Percentiles rank a stretch among this genome's conserved stretches.
Evolutionary conservation across 2,329 filamentous ascomycete genomes (phyloP).

Genomic region (Alternaria infectoria): DNA sequence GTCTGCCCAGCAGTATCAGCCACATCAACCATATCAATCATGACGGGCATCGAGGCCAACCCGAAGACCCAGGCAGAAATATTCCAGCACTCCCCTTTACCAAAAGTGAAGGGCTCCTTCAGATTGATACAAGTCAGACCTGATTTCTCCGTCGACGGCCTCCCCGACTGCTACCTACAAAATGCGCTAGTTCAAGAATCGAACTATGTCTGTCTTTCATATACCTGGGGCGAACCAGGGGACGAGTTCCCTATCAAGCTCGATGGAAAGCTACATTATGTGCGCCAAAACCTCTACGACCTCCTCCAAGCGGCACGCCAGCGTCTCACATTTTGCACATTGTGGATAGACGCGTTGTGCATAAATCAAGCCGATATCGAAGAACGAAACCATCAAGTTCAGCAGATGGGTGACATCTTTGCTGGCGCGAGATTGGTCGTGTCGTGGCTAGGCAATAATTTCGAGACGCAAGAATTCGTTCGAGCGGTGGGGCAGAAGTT

Average conservation of each 20-base stretch:
- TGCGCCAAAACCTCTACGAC: neutral
- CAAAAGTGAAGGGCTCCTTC: neutral
- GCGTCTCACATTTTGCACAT: neutral
- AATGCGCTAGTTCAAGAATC: neutral
- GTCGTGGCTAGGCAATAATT: neutral
- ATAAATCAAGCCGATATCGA: neutral
- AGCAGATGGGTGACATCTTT: neutral
- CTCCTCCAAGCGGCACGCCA: neutral
- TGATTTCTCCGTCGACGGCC: neutral
- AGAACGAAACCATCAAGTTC: neutral
- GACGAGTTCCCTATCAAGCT: neutral
- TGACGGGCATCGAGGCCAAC: too few relatives aligned
- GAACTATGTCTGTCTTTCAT: neutral
- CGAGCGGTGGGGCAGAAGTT: neutral
- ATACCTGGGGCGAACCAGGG: neutral
- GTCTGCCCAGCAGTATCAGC: too few relatives aligned
- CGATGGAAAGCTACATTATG: neutral
- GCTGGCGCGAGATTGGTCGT: neutral
- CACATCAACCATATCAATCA: too few relatives aligned
- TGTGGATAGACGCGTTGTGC: neutral
- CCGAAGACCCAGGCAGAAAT: too few relatives aligned
- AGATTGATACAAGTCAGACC: neutral
- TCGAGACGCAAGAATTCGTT: neutral
- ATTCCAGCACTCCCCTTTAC: neutral
- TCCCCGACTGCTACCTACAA: neutral